A percentile compares a stretch with the other conserved stretches of the same genome.
Evolutionary conservation across 2,329 filamentous ascomycete species (phyloP).

Genomic region (Xenosphaeropsis pyriputrescens): DNA sequence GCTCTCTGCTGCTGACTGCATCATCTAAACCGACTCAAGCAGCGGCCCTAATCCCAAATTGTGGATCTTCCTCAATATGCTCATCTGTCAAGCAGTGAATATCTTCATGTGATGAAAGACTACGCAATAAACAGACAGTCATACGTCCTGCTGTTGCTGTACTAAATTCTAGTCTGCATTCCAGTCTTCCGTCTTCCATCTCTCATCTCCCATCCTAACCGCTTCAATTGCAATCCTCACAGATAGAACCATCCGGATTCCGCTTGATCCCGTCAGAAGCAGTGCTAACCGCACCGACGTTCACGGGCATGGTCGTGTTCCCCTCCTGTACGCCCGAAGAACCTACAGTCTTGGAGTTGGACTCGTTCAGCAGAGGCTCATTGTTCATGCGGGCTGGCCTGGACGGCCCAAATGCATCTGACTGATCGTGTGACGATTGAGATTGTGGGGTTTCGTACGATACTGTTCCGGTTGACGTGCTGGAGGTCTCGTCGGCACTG

Average conservation of each 20-base stretch:
- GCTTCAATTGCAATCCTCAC: conserved; percentile 6
- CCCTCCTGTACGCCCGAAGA: background rate
- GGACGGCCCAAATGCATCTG: background rate
- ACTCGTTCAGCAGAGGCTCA: background rate
- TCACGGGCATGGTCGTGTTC: conserved; percentile 5
- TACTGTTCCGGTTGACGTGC: background rate
- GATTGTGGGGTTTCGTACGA: background rate
- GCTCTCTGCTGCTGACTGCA: no score
- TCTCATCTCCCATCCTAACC: background rate
- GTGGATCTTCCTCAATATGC: no score
- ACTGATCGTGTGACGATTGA: background rate
- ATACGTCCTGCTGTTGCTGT: no score
- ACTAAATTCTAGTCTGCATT: no score
- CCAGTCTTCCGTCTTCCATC: no score
- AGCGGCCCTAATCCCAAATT: no score
- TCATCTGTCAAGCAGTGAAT: no score
- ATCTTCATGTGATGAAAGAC: no score
- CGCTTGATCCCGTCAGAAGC: conserved; percentile 1
- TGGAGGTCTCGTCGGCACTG: background rate
- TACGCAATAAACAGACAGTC: no score
- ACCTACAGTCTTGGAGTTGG: background rate
- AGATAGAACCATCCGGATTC: conserved; percentile 3
- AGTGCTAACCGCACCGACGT: conserved; percentile 2
- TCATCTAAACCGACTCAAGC: no score
- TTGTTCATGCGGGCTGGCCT: background rate